Evolutionary conservation across 495 filamentous ascomycete genomes (phyloP), one percentile per base, ranked within the genome.

Genomic region (Xylaria telfairii): DNA sequence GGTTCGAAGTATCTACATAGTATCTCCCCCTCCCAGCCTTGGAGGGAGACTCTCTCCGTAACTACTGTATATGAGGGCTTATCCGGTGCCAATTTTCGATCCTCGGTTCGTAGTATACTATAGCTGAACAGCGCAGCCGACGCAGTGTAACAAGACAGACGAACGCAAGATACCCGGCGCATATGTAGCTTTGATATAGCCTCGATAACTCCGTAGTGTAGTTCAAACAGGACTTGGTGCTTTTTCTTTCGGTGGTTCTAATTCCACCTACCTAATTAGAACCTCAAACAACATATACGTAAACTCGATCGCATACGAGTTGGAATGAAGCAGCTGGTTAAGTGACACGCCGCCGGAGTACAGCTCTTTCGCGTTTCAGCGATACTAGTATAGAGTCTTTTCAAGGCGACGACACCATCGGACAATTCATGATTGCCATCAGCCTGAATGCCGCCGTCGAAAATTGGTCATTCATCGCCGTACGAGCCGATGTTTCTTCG

Each of bases 211-310:
- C 46, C 62, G 5, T 39, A 46, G 30, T 41, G 5, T 39, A 46
- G 30, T 41, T 30, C 19, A 42, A 54, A 54, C 47, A 41, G 9
- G 46, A 59, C 46, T 47, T 42, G 47, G 21, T 54, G 19, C 54
- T 41, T 46, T 66, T n/a, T 7, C 34, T 62, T 51, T 41, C 30
- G 30, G 64, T 28, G 47, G 1, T 12, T 34, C 30, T 41, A 5
- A 41, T 66, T 54, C 64, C 46, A 54, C 34, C 46, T 65, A 65
- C 62, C 62, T 13, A 49, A 65, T 65, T 15, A 30, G 62, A 65
- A 34, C 24, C 10, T 64, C 62, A 65, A 65, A 65, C 62, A 5
- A 21, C 5, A 8, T 19, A 19, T 19, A 6, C 26, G 1, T 51
- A n/a, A n/a, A n/a, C 57, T 19, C 4, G 8, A 42, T 46, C 3